These are phyloP conservation scores for Scalesia atractyloides DNA, from an alignment of 129 eudicot genomes.

Conservation along the genomic window DNA sequence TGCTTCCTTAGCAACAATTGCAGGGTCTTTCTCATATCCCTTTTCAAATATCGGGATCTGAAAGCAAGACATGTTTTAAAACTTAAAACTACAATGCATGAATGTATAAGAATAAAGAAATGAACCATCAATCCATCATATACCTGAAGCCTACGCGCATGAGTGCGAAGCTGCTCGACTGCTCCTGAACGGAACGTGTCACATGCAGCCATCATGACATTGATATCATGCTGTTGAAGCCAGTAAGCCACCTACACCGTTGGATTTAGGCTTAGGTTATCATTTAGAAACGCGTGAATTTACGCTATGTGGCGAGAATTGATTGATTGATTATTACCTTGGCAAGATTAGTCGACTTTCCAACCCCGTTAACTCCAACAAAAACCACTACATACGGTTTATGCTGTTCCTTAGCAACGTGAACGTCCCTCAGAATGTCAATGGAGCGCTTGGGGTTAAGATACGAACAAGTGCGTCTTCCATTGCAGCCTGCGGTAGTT, in stretches of 20 bases:
- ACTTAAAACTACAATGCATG: neutral
- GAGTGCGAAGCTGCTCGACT: slow-evolving; percentile 96
- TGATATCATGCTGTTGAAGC: slow-evolving; percentile 87
- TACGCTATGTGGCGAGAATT: neutral
- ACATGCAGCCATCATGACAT: slow-evolving; percentile 99
- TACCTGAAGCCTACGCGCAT: slow-evolving; percentile 98
- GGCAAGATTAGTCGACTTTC: slow-evolving; percentile 98
- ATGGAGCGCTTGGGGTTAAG: slow-evolving; percentile 90
- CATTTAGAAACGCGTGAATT: neutral
- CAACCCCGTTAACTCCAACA: slow-evolving; percentile 98
- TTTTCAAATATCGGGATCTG: slow-evolving; percentile 98
- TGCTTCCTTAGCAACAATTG: slow-evolving; percentile 97
- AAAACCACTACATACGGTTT: slow-evolving; percentile 98
- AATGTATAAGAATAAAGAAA: neutral
- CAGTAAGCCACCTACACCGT: slow-evolving; percentile 87
- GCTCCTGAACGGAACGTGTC: slow-evolving; percentile 99
- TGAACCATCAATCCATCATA: neutral
- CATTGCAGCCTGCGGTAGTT: slow-evolving; percentile 76
- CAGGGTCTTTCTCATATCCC: slow-evolving; percentile 98
- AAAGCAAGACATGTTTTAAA: neutral
- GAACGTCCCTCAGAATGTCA: slow-evolving; percentile 95
- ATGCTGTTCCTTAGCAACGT: slow-evolving; percentile 82
- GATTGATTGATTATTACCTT: slow-evolving; percentile 49
- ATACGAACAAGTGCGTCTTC: slow-evolving; percentile 99
- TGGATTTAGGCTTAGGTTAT: slow-evolving; percentile 14